These are phyloP conservation scores for Rhododendron ferrugineum DNA, from an alignment of 148 eudicot genomes.

Conservation along the genomic window DNA sequence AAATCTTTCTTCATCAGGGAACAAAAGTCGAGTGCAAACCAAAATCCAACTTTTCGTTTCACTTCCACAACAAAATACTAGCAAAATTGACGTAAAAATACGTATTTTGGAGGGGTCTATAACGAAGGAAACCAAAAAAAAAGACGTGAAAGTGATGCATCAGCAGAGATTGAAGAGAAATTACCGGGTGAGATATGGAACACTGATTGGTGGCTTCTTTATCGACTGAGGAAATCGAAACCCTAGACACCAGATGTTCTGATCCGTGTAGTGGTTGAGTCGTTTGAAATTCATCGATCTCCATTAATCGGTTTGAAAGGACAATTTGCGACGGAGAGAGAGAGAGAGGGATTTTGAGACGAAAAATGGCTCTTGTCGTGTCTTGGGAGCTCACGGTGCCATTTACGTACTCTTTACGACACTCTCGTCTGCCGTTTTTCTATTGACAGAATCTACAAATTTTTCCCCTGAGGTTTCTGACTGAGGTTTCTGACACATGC, in stretches of 20 bases:
- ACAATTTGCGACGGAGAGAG: not conserved
- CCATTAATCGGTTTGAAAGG: not conserved
- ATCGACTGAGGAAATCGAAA: conserved; percentile 4
- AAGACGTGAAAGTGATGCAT: not conserved
- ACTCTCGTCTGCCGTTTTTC: not conserved
- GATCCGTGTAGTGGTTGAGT: not conserved
- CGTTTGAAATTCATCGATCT: not conserved
- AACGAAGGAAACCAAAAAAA: too few relatives aligned
- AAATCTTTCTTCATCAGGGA: not conserved
- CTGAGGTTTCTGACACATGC: too few relatives aligned
- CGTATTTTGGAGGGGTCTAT: not conserved
- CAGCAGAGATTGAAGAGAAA: conserved; percentile 4
- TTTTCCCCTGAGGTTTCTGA: too few relatives aligned
- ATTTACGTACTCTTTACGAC: not conserved
- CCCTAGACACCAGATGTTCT: conserved; percentile 4
- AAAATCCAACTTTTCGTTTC: not conserved
- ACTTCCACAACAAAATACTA: not conserved
- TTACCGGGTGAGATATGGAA: conserved; percentile 11
- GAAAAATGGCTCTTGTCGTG: not conserved
- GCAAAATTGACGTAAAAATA: not conserved
- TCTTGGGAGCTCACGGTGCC: not conserved
- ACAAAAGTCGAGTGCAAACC: not conserved
- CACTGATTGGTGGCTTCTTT: not conserved
- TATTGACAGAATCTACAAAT: too few relatives aligned
- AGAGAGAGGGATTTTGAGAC: not conserved